phyloP scores from a whole-genome alignment of 345 rosid species.

The Sisymbrium irio region DNA sequence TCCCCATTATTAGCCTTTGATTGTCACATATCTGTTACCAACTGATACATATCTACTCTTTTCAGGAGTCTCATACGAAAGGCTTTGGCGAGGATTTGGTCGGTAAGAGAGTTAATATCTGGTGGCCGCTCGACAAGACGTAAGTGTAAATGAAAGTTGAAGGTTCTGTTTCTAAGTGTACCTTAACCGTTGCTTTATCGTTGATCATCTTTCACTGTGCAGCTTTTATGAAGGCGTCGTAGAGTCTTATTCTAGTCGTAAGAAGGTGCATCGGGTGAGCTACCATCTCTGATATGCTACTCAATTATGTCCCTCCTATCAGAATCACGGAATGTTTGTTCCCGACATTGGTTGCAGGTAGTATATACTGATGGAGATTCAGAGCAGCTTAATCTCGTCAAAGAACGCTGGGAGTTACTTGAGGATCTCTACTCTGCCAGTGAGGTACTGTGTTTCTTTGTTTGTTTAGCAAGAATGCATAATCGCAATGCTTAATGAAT shows the following conservation, averaged over 20 bases:
- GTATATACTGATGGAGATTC: conserved; percentile 68
- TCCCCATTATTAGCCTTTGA: background rate
- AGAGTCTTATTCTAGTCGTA: conserved; percentile 42
- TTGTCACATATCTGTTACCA: background rate
- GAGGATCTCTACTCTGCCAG: conserved; percentile 26
- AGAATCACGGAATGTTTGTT: conserved; percentile 15
- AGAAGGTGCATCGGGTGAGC: conserved; percentile 62
- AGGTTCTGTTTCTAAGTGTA: background rate
- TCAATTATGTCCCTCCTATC: background rate
- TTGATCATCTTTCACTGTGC: conserved; percentile 31
- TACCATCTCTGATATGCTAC: conserved; percentile 18
- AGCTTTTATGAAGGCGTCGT: conserved; percentile 72
- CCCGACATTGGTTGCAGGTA: conserved; percentile 39
- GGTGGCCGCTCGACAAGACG: conserved; percentile 75
- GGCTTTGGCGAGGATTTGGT: conserved; percentile 42
- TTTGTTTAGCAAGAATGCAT: background rate
- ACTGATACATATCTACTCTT: background rate
- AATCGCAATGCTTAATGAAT: background rate
- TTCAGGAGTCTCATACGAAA: conserved; percentile 40
- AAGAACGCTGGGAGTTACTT: conserved; percentile 54
- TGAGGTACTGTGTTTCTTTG: conserved; percentile 22
- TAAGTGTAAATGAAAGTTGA: conserved; percentile 32
- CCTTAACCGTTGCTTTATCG: background rate
- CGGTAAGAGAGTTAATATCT: conserved; percentile 55
- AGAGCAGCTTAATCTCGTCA: conserved; percentile 56